Evolutionary conservation across 148 eudicot genomes (phyloP).

Genomic region (Beta vulgaris): DNA sequence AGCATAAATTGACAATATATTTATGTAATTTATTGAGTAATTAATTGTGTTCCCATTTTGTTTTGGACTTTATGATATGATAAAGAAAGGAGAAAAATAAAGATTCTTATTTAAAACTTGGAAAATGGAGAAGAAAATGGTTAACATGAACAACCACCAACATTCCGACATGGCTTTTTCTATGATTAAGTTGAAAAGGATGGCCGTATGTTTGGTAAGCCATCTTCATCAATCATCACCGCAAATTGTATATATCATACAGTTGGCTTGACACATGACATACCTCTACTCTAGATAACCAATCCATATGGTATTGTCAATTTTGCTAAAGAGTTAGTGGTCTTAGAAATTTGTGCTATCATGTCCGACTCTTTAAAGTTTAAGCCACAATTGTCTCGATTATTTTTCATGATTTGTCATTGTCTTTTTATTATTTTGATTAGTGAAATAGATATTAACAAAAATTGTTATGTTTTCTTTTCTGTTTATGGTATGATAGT

Average conservation of each 20-base stretch:
- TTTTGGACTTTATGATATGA: background rate
- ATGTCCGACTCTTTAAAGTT: too few species aligned
- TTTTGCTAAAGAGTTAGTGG: background rate
- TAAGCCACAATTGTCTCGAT: too few species aligned
- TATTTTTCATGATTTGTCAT: too few species aligned
- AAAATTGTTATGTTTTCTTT: too few species aligned
- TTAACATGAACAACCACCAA: conserved; percentile 19
- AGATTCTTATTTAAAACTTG: background rate
- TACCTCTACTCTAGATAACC: background rate
- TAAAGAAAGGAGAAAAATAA: background rate
- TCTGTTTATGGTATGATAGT: too few species aligned
- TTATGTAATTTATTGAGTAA: background rate
- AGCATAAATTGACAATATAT: background rate
- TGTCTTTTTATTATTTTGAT: too few species aligned
- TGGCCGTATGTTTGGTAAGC: conserved; percentile 23
- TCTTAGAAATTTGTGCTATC: too few species aligned
- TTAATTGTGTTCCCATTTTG: conserved; percentile 20
- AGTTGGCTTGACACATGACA: conserved; percentile 27
- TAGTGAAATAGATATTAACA: too few species aligned
- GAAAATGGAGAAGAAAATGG: background rate
- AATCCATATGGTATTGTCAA: conserved; percentile 19
- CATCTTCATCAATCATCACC: conserved; percentile 21
- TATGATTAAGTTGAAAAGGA: conserved; percentile 24
- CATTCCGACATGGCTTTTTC: conserved; percentile 29
- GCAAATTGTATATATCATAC: conserved; percentile 10